Conservation (phyloP, 495 filamentous ascomycete species). For the Penicillium psychrofluorescens region DNA sequence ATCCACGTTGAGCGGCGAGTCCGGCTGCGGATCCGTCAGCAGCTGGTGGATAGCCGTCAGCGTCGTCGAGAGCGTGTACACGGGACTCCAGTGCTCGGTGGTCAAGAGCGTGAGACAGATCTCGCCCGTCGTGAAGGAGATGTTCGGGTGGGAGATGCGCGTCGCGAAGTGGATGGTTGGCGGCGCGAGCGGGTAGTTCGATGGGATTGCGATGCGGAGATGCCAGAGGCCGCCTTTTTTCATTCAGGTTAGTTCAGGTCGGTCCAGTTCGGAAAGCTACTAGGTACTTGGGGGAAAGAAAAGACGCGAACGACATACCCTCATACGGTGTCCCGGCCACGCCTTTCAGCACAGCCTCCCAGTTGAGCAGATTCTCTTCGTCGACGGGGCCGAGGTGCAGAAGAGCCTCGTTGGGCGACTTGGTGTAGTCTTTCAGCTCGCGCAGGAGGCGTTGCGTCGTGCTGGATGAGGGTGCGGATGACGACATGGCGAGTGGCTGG, state of each 20-base stretch:
- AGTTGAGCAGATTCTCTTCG: constrained; percentile 65
- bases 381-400: constrained; percentile 57
- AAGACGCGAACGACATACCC: constrained; percentile 33
- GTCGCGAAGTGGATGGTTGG: constrained; percentile 74
- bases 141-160: constrained; percentile 79
- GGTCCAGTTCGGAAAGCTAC: too few relatives aligned
- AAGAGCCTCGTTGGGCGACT: constrained; percentile 47
- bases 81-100: constrained; percentile 73
- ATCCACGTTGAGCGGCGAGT: constrained; percentile 86
- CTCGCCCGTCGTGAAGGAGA: constrained; percentile 73
- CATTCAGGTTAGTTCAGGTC: background rate
- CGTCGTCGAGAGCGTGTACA: constrained; percentile 71
- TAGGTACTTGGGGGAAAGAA: background rate
- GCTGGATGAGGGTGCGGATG: constrained; percentile 18
- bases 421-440: constrained; percentile 55
- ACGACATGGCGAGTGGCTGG: constrained; percentile 14
- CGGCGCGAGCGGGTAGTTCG: constrained; percentile 69
- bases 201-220: constrained; percentile 68
- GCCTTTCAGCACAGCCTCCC: constrained; percentile 77
- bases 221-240: constrained; percentile 71
- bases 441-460: constrained; percentile 56
- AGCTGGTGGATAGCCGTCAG: constrained; percentile 73
- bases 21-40: constrained; percentile 65
- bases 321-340: constrained; percentile 62
- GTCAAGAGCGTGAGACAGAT: constrained; percentile 86